phyloP scores from a whole-genome alignment of 2,329 filamentous ascomycete genomes.

The Apiospora sp. region DNA sequence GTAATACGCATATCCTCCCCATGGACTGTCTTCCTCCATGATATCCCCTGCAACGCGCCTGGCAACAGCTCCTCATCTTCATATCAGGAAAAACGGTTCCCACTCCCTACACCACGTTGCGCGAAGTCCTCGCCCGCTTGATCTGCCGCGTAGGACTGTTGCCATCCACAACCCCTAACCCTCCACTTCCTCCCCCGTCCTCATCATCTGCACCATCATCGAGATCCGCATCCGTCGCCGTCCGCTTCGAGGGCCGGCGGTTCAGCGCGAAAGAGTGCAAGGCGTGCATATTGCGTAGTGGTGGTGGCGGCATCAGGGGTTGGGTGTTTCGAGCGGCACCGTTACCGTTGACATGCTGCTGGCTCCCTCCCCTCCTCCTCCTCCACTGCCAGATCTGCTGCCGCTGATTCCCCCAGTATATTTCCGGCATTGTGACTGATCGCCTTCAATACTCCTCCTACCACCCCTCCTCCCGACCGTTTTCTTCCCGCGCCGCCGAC shows the following conservation, averaged over 20 bases:
- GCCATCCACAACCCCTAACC: too few relatives aligned
- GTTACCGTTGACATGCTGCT: neutral
- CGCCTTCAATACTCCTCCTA: neutral
- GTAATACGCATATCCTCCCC: neutral
- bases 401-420: neutral
- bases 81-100: neutral
- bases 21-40: too few relatives aligned
- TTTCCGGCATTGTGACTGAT: neutral
- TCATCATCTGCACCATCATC: neutral
- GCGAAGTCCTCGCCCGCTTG: neutral
- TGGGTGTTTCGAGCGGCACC: neutral
- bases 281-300: neutral
- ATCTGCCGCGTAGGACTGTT: neutral
- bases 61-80: neutral
- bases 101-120: neutral
- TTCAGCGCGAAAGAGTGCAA: neutral
- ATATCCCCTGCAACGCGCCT: neutral
- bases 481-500: neutral
- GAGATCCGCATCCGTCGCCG: neutral
- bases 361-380: neutral
- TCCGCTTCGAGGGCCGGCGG: neutral
- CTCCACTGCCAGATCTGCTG: neutral
- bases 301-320: neutral
- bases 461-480: neutral
- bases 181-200: neutral